Base-by-base conservation (phyloP, 139 green algal genomes). In the Spirogloea muscicola region DNA sequence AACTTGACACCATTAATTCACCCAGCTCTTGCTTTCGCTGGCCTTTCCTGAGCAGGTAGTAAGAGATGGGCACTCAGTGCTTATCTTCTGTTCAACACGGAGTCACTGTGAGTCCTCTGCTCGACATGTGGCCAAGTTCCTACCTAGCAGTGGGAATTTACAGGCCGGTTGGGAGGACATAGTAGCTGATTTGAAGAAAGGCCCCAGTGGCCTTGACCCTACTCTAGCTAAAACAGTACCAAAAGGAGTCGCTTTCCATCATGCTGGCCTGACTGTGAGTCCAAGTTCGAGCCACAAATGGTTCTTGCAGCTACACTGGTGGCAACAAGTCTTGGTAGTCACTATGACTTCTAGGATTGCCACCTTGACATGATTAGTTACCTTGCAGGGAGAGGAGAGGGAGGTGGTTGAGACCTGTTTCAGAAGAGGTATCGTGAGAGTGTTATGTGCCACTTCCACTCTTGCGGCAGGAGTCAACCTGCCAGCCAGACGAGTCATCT, bases 381-480 rank as follows among this genome's bases (percentile, higher is more conserved):
- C 57, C 10, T 70, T 68, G 64, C 64, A 80, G 72, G 39, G 36
- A 3, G 82, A 87, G 57, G 84, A 88, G 71, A 46, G 67, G n/a
- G 49, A 85, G 42, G 37, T 95, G 1, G 87, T 98, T 58, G 94
- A 98, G 83, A 5, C 10, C 0, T 90, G 77, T 1, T 99, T 88
- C 78, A 68, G 79, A 21, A 67, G 34, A 1, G 93, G 92, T 5
- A 82, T 84, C 1, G 73, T 98, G 10, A 87, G 79, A 0, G 90
- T 99, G 58, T 81, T 99, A 49, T 87, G 77, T 58, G 91, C 91
- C 27, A 99, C 95, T 2, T 94, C 90, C 64, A 98, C 93, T 0
- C 78, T 99, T 48, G 93, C 93, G 48, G 70, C 82, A 10, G 82
- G 82, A 40, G 82, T 87, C 29, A 87, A 87, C 77, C 71, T 87